A percentile compares a stretch with the other conserved stretches of the same genome.
Conservation (phyloP, 306 rosid species). For the Prinsepia uniflora region DNA sequence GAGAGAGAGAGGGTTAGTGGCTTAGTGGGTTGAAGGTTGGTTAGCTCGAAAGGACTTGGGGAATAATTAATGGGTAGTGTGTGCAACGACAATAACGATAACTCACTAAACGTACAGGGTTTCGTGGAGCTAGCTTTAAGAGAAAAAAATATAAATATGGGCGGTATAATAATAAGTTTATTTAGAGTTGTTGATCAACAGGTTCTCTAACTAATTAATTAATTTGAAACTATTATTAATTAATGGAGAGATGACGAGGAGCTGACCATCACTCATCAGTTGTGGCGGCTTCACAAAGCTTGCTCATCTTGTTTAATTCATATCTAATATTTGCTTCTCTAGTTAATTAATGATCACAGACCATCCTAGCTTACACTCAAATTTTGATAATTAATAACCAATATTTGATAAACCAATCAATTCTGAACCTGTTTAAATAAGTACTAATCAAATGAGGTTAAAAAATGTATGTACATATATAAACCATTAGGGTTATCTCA, state of each 20-base stretch:
- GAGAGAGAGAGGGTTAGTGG: background rate
- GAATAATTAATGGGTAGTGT: constrained; percentile 9
- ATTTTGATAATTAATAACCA: too few species aligned
- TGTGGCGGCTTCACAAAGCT: constrained; percentile 15
- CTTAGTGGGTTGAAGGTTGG: constrained; percentile 24
- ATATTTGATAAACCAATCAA: too few species aligned
- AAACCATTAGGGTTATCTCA: too few species aligned
- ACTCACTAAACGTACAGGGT: background rate
- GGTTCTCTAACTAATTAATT: background rate
- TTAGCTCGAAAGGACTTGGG: constrained; percentile 24
- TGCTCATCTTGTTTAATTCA: background rate
- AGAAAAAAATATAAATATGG: background rate
- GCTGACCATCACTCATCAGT: background rate
- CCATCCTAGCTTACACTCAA: background rate
- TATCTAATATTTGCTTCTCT: background rate
- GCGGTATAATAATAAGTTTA: background rate
- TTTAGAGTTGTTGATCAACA: constrained; percentile 3
- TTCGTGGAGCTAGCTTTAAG: background rate
- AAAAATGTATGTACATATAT: too few species aligned
- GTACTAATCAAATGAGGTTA: too few species aligned
- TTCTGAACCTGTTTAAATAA: too few species aligned
- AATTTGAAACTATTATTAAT: background rate
- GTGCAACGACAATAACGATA: constrained; percentile 29
- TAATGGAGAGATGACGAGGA: background rate
- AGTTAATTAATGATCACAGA: background rate